Evolutionary conservation across 2,329 filamentous ascomycete genomes (phyloP).

Genomic region (Ceratocystis lukuohia): DNA sequence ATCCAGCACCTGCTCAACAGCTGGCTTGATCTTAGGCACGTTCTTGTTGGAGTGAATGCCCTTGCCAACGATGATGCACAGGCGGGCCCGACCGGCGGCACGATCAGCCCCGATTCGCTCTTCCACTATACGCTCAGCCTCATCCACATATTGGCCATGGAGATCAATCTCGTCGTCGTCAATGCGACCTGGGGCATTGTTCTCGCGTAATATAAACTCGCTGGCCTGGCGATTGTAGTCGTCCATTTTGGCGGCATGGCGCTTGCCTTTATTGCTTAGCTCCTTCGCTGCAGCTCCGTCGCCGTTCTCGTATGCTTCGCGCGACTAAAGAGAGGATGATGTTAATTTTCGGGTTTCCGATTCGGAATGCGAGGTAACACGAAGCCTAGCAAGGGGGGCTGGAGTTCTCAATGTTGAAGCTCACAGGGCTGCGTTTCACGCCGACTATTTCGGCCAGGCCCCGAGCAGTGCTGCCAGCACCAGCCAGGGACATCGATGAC

Average conservation of each 20-base stretch:
- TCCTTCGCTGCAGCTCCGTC: slow-evolving; percentile 75
- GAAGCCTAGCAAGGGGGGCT: background rate
- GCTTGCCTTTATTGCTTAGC: slow-evolving; percentile 72
- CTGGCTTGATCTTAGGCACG: slow-evolving; percentile 90
- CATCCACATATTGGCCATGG: slow-evolving; percentile 87
- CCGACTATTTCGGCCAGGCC: background rate
- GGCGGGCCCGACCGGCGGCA: slow-evolving; percentile 58
- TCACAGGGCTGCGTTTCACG: background rate
- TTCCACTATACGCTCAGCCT: slow-evolving; percentile 76
- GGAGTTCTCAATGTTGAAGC: background rate
- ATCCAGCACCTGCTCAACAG: slow-evolving; percentile 73
- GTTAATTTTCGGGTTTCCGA: background rate
- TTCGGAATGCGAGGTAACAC: background rate
- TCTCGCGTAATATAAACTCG: slow-evolving; percentile 89
- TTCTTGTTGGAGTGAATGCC: slow-evolving; percentile 75
- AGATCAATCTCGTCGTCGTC: slow-evolving; percentile 77
- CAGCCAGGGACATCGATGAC: background rate
- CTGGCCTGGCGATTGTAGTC: slow-evolving; percentile 82
- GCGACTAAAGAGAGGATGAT: slow-evolving; percentile 37
- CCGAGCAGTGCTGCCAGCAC: background rate
- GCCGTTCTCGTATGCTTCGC: slow-evolving; percentile 68
- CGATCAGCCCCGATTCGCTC: slow-evolving; percentile 69
- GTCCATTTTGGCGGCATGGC: slow-evolving; percentile 71
- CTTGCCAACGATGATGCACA: slow-evolving; percentile 93
- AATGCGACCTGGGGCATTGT: slow-evolving; percentile 68